These are phyloP conservation scores for Cladosporium velox DNA, from an alignment of 2,329 filamentous ascomycete species.

Conservation along the genomic window DNA sequence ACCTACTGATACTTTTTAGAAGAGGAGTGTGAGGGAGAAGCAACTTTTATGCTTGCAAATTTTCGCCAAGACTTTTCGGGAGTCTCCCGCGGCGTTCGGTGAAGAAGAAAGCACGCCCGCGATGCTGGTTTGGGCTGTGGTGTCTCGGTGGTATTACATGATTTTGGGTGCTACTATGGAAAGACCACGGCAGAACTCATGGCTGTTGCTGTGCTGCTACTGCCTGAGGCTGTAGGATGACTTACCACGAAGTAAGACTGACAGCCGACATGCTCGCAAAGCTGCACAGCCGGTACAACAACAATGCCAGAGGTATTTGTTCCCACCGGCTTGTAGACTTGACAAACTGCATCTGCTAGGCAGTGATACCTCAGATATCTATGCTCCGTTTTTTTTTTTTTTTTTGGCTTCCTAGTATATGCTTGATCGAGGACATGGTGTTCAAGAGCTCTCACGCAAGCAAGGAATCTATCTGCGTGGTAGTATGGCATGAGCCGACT, in stretches of 20 bases:
- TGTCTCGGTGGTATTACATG: conserved; percentile 8
- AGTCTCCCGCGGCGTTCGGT: background rate
- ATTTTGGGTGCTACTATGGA: background rate
- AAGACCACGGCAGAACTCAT: background rate
- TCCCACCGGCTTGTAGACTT: background rate
- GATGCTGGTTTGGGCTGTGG: background rate
- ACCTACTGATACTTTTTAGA: conserved; percentile 26
- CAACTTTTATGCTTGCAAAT: conserved; percentile 15
- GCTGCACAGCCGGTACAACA: background rate
- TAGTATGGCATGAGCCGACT: background rate
- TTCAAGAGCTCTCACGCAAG: background rate
- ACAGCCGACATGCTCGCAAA: background rate
- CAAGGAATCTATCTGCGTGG: background rate
- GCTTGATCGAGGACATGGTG: background rate
- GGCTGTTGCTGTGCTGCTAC: background rate
- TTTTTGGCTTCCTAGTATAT: too few relatives aligned
- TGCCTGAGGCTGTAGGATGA: background rate
- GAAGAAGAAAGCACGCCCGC: background rate
- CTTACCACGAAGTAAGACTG: background rate
- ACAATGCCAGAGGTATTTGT: background rate
- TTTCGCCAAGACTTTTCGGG: conserved; percentile 7
- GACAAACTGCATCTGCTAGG: background rate
- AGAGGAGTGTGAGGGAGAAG: conserved; percentile 16
- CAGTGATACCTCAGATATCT: background rate
- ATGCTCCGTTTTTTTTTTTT: too few relatives aligned